Conservation (phyloP, 225 moss, liverwort and hornwort species). For the Pleurozium schreberi region DNA sequence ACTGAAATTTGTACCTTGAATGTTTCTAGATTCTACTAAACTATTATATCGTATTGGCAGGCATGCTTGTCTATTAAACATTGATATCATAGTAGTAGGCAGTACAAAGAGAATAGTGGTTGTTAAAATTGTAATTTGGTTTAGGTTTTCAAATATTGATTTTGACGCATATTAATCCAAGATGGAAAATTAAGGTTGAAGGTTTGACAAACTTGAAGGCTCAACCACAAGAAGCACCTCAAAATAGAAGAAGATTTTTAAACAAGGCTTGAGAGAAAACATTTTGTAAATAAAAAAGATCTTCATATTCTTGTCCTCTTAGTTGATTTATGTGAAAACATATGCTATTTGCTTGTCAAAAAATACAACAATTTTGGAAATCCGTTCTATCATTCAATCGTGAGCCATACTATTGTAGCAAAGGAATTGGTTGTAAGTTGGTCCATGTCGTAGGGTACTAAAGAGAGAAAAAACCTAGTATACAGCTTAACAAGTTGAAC, state of each 20-base stretch:
- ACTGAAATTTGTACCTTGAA: neutral
- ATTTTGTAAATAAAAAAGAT: neutral
- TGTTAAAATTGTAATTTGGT: neutral
- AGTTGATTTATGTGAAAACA: neutral
- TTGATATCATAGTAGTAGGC: neutral
- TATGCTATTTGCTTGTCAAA: rapidly evolving
- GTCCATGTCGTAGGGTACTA: neutral
- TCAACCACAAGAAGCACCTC: neutral
- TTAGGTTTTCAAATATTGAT: neutral
- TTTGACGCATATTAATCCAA: neutral
- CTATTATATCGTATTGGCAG: neutral
- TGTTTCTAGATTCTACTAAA: neutral
- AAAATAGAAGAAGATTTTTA: neutral
- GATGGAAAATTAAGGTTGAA: neutral
- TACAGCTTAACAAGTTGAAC: neutral
- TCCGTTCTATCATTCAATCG: neutral
- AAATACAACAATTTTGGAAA: neutral
- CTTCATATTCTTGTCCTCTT: neutral
- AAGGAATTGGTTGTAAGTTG: neutral
- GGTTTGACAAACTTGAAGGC: rapidly evolving
- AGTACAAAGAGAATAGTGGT: rapidly evolving
- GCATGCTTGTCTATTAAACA: too few relatives aligned
- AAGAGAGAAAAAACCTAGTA: neutral
- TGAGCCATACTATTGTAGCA: neutral
- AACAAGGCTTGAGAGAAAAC: neutral